Evolutionary conservation across 352 stramenopile species (phyloP), one percentile per base, ranked within the genome.

Genomic region (Globisporangium cystogenes): DNA sequence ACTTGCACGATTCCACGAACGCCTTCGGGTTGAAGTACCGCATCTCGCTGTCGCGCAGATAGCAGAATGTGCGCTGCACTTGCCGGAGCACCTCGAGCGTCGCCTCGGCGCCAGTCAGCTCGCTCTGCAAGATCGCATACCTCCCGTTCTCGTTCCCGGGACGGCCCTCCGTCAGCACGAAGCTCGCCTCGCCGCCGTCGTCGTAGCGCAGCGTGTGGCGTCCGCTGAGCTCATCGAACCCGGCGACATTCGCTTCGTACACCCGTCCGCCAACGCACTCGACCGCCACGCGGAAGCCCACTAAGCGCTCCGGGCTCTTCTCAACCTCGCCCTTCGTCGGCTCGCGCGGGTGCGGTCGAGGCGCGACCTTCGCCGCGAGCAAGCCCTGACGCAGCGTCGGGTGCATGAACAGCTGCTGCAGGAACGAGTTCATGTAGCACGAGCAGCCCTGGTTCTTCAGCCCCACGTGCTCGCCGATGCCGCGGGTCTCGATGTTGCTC

Each of bases 401-500:
- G 41, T 93, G 79, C 79, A 96, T 95, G 55, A 96, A 99, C 12
- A 99, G 66, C 59, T 99, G 96, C 67, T 99, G 97, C 18, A 99
- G 72, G 18, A 99, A 91, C 1, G 95, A 99, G 65, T 99, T 99
- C 93, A 99, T 99, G 80, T 99, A 99, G 78, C 97, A 99, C 10
- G 97, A 99, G 66, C 95, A 99, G 46, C 97, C 97, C 63, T 99
- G 96, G 64, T 99, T 99, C 68, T 98, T 98, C 0, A 99, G 70
- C 3, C 97, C 97, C 15, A 96, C 90, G 44, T 93, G 74, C 45
- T 95, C 85, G 10, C 78, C 85, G 37, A 75, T 92, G 12, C 79
- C 81, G 27, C 85, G 74, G 8, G 82, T 88, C 60, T 93, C 82
- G 23, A 93, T 72, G 52, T 87, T 87, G 39, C 71, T 87, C 51